These are phyloP conservation scores for Agrocybe pediades DNA, from an alignment of 768 basidiomycete species.

Conservation along the genomic window DNA sequence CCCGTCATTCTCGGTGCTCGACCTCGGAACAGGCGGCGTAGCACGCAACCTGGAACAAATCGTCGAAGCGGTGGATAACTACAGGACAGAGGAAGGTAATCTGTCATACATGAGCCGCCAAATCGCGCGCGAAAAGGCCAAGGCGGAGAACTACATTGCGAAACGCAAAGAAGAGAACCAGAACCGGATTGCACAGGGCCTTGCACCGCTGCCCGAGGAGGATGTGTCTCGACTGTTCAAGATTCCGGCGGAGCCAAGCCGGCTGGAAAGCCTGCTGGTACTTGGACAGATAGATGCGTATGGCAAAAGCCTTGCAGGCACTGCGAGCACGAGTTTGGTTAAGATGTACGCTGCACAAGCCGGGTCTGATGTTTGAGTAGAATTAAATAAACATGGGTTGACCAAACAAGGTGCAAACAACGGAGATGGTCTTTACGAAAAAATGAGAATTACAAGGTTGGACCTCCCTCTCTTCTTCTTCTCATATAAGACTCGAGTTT, in stretches of 20 bases:
- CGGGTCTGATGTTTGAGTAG: conserved; percentile 20
- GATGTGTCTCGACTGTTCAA: conserved; percentile 84
- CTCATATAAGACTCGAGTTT: conserved; percentile 17
- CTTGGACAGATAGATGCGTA: conserved; percentile 88
- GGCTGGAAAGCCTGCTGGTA: conserved; percentile 83
- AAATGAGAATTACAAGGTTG: conserved; percentile 2
- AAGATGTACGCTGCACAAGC: conserved; percentile 77
- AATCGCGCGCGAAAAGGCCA: conserved; percentile 81
- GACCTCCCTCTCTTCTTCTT: conserved; percentile 12
- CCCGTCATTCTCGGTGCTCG: conserved; percentile 67
- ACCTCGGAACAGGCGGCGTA: conserved; percentile 70
- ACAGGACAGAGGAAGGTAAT: conserved; percentile 91
- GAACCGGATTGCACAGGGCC: conserved; percentile 75
- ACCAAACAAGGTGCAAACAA: conserved; percentile 13
- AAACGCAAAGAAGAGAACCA: conserved; percentile 92
- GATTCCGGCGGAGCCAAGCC: conserved; percentile 85
- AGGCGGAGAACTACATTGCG: conserved; percentile 76
- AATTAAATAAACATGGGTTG: conserved; percentile 7
- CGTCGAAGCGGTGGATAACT: conserved; percentile 81
- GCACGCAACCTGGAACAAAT: conserved; percentile 82
- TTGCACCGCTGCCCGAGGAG: conserved; percentile 86
- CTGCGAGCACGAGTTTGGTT: conserved; percentile 66
- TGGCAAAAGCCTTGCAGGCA: conserved; percentile 73
- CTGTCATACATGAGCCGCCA: conserved; percentile 86
- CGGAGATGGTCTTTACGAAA: conserved; percentile 5